phyloP scores from a whole-genome alignment of 2,329 filamentous ascomycete genomes.

The Calonectria hongkongensis region DNA sequence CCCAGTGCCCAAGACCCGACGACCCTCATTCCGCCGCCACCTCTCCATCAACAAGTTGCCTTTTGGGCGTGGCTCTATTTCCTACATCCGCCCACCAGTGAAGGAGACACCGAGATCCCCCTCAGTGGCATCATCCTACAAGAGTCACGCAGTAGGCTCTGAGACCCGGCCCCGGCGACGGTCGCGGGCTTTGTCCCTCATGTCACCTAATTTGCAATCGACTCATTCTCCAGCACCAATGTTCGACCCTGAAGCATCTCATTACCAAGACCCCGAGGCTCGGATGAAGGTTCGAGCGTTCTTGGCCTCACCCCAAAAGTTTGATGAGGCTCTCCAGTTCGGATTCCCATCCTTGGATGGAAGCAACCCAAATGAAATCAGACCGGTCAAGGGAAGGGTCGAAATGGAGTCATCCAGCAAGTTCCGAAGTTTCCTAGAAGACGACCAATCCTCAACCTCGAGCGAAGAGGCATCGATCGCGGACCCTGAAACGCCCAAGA shows the following conservation, averaged over 20 bases:
- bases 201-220: constrained; percentile 67
- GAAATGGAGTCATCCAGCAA: constrained; percentile 66
- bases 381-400: constrained; percentile 49
- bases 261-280: constrained; percentile 94
- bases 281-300: constrained; percentile 90
- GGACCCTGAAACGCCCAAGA: constrained; percentile 77
- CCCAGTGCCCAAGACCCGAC: constrained; percentile 65
- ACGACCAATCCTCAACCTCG: constrained; percentile 74
- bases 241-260: constrained; percentile 83
- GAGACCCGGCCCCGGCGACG: constrained; percentile 67
- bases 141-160: constrained; percentile 48
- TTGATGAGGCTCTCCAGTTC: constrained; percentile 95
- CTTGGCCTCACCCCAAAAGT: constrained; percentile 92
- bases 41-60: constrained; percentile 82
- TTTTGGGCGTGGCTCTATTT: constrained; percentile 74
- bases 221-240: constrained; percentile 49
- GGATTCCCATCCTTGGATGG: constrained; percentile 84
- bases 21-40: constrained; percentile 80
- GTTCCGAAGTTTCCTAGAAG: constrained; percentile 74
- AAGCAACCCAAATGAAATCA: constrained; percentile 57
- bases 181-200: constrained; percentile 74
- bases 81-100: constrained; percentile 68
- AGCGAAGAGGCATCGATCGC: constrained; percentile 73
- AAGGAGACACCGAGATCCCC: constrained; percentile 61
- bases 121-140: constrained; percentile 48